Percentiles rank a stretch among this genome's conserved stretches.
These are phyloP conservation scores for Zygosaccharomyces rouxii DNA, from an alignment of 805 yeast genomes.

Conservation along the genomic window DNA sequence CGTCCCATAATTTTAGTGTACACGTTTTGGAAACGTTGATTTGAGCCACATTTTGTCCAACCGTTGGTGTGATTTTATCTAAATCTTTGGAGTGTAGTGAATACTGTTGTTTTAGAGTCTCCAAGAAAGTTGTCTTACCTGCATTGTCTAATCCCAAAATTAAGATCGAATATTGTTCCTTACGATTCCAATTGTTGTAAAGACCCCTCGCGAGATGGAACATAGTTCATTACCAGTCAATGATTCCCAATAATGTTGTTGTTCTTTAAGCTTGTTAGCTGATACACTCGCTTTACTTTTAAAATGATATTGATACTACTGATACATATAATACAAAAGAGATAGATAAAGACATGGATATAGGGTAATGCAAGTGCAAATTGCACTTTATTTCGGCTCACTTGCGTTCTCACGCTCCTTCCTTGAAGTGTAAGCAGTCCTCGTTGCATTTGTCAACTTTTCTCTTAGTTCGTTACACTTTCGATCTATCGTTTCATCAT, in stretches of 20 bases:
- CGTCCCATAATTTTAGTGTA: constrained; percentile 85
- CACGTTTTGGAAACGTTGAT: constrained; percentile 39
- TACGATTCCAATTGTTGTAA: constrained; percentile 52
- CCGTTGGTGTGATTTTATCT: constrained; percentile 80
- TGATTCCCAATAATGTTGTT: not conserved
- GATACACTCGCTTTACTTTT: constrained; percentile 2
- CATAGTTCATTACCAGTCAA: constrained; percentile 38
- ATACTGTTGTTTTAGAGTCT: constrained; percentile 56
- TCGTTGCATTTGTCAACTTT: constrained; percentile 12
- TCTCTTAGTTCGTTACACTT: constrained; percentile 21
- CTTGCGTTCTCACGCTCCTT: not conserved
- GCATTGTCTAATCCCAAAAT: constrained; percentile 93
- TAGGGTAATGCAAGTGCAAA: too few relatives aligned
- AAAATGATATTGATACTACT: not conserved
- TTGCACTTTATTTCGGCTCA: not conserved
- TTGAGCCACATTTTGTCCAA: constrained; percentile 79
- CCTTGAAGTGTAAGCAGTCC: constrained; percentile 5
- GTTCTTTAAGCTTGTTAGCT: not conserved
- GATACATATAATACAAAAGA: not conserved
- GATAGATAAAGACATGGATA: too few relatives aligned
- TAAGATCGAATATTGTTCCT: constrained; percentile 69
- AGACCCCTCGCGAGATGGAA: constrained; percentile 64
- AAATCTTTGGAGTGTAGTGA: constrained; percentile 46
- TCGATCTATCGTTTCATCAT: constrained; percentile 20
- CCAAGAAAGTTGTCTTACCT: constrained; percentile 83